Conservation (phyloP, 2,329 filamentous ascomycete genomes). For the Ophiostoma novo-ulmi region DNA sequence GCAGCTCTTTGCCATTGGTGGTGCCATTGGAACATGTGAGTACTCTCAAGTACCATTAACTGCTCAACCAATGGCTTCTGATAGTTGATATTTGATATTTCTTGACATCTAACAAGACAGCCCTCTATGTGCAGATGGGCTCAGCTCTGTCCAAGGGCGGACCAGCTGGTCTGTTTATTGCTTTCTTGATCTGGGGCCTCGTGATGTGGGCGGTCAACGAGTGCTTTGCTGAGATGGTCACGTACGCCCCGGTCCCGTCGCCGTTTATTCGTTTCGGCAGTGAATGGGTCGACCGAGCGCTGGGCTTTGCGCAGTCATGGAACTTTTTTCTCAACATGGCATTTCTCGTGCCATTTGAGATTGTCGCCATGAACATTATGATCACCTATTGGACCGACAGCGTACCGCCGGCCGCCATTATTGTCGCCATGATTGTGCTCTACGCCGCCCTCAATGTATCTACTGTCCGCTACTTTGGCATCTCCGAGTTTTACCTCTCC, state of each 20-base stretch:
- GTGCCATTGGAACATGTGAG: constrained; percentile 53
- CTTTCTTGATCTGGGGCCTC: constrained; percentile 52
- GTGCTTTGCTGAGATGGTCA: constrained; percentile 68
- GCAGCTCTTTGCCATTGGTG: constrained; percentile 49
- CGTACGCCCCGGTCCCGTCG: constrained; percentile 69
- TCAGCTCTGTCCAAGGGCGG: constrained; percentile 54
- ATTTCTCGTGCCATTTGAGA: constrained; percentile 44
- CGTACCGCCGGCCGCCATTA: constrained; percentile 37
- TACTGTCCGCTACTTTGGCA: constrained; percentile 25
- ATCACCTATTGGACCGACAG: constrained; percentile 50
- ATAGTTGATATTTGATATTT: no score
- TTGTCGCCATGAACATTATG: constrained; percentile 57
- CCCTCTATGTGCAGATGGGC: constrained; percentile 57
- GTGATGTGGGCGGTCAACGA: constrained; percentile 54
- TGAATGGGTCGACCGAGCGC: constrained; percentile 39
- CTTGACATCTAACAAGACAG: constrained; percentile 29
- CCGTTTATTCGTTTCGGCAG: constrained; percentile 67
- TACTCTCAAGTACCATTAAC: not conserved
- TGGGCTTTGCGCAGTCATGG: constrained; percentile 46
- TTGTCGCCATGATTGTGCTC: constrained; percentile 24
- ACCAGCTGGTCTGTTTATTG: constrained; percentile 53
- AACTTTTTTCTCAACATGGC: constrained; percentile 49
- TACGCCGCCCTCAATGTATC: constrained; percentile 20
- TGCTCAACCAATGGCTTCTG: not conserved
- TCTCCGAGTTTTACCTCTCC: constrained; percentile 25